Evolutionary conservation across 202 grass and related monocot genomes (phyloP), one percentile per base, ranked within the genome.

Genomic region (Miscanthus sacchariflorus): DNA sequence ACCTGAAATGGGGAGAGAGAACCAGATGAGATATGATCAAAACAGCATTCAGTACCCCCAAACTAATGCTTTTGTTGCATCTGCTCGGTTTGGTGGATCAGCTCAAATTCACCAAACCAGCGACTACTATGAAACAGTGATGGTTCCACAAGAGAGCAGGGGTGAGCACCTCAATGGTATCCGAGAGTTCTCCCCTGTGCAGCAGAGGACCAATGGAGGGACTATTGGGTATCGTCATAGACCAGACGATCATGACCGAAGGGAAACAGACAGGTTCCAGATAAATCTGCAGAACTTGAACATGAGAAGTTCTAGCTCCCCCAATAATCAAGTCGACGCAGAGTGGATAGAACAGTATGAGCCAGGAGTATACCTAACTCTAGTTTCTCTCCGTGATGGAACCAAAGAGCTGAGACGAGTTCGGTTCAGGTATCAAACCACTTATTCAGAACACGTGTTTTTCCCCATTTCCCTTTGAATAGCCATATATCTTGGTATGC

Each of bases 301-400:
- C 49, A 81, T 28, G 14, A 90, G 88, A 76, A 94, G 69, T 69
- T 89, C 90, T 13, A 56, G 67, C 69, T 81, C 90, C 76, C 86
- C 91, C 56, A 84, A 30, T 88, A 83, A 77, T 54, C 93, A 97
- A 35, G 88, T 93, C 1, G 97, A 99, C 84, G 88, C 94, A 10
- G 97, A 99, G 78, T 99, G 97, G 95, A 94, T 97, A 74, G 97
- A 97, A 65, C 97, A 99, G 83, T 99, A 92, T 35, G 97, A 99
- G 40, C 94, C 95, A 18, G 97, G 97, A 35, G 97, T 99, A 15
- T 99, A 99, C 86, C 74, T 99, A 46, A 99, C 97, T 13, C 85
- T 99, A 17, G 87, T 91, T 52, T 81, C 94, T 38, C 88, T 99
- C 56, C 77, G 64, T 30, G 97, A 99, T 88, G 97, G 97, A 79